phyloP scores from a whole-genome alignment of 2,329 filamentous ascomycete genomes.

The Venturia pyrina region DNA sequence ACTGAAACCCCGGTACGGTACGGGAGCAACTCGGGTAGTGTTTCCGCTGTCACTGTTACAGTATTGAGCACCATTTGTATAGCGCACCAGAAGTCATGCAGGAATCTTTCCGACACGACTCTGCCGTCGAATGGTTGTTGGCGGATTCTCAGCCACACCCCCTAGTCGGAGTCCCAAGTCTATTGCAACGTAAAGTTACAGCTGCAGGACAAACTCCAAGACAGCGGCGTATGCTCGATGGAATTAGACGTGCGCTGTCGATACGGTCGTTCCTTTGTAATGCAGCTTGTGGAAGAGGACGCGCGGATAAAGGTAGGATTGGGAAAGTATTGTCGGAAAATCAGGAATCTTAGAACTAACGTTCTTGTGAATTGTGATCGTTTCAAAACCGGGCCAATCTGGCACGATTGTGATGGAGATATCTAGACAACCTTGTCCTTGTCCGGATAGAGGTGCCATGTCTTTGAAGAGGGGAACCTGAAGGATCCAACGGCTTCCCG shows the following conservation, averaged over 20 bases:
- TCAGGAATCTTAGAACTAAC: too few relatives aligned
- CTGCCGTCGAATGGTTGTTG: background rate
- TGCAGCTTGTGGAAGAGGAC: conserved; percentile 1
- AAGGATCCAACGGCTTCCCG: background rate
- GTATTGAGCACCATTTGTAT: background rate
- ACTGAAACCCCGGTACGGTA: background rate
- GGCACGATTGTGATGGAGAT: background rate
- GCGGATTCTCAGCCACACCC: background rate
- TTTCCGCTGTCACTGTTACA: background rate
- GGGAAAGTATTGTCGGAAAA: background rate
- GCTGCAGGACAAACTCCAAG: background rate
- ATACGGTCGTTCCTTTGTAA: background rate
- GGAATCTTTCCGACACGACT: background rate
- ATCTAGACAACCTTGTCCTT: background rate
- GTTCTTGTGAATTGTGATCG: background rate
- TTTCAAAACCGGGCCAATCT: background rate
- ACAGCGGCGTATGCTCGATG: background rate
- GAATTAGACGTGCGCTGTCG: background rate
- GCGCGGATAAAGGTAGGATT: too few relatives aligned
- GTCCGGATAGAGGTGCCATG: background rate
- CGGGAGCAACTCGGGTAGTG: background rate
- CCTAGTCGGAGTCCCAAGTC: background rate
- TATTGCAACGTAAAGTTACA: background rate
- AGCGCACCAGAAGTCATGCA: background rate
- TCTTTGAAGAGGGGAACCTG: background rate